phyloP scores from a whole-genome alignment of 306 rosid genomes.

The cucumber (Cucumis sativus) region DNA sequence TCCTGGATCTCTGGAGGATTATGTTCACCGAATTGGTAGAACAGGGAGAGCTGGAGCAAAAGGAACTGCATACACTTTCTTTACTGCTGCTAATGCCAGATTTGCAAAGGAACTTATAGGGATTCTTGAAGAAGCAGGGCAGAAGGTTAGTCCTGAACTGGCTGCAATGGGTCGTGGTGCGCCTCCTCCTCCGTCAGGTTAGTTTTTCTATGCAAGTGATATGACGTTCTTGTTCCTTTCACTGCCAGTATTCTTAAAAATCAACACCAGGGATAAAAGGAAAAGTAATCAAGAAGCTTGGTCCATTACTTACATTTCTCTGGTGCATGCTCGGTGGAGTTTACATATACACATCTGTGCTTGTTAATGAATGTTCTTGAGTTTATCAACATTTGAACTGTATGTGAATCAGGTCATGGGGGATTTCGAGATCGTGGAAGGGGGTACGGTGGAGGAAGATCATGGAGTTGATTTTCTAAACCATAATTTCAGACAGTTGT shows the following conservation, averaged over 20 bases:
- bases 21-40: conserved; percentile 95
- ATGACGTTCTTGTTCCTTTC: neutral
- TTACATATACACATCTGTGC: neutral
- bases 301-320: neutral
- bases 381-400: neutral
- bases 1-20: conserved; percentile 97
- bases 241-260: neutral
- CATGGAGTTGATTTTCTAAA: conserved; percentile 38
- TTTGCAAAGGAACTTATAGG: conserved; percentile 79
- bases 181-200: conserved; percentile 89
- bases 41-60: conserved; percentile 99
- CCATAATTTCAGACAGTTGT: neutral
- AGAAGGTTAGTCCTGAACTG: conserved; percentile 79
- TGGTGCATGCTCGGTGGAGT: neutral
- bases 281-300: neutral
- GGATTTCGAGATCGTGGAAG: conserved; percentile 58
- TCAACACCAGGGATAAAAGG: neutral
- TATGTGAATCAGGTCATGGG: conserved; percentile 33
- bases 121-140: conserved; percentile 95
- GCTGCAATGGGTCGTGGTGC: conserved; percentile 98
- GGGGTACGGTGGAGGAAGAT: conserved; percentile 43
- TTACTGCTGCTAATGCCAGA: conserved; percentile 93
- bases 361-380: neutral
- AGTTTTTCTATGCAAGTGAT: conserved; percentile 8
- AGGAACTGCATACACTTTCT: conserved; percentile 96